Evolutionary conservation across 306 rosid genomes (phyloP), one percentile per base, ranked within the genome.

Genomic region (Dalbergia cultrata): DNA sequence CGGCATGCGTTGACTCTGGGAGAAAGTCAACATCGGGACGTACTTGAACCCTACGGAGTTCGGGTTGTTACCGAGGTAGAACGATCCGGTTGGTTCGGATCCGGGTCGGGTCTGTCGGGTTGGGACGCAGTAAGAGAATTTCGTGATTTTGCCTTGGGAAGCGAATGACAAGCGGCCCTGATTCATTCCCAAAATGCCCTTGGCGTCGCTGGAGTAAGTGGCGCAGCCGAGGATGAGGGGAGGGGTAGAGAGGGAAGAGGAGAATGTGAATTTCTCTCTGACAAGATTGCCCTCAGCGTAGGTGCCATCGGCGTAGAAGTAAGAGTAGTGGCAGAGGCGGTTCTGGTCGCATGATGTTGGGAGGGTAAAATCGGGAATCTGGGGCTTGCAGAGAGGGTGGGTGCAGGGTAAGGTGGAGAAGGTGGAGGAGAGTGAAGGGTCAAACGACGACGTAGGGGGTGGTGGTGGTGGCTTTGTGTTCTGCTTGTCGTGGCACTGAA

Each of bases 111-210:
- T 13, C 1, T n/a, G 41, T 0, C 90, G 75, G 5, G 82, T 0
- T 0, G 98, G 98, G 0, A 95, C 90, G 26, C 99, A 95, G 72
- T 95, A 95, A 0, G 98, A 93, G 87, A 95, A 95, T 50, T 91
- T 93, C 0, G 88, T 87, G 2, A 95, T 80, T 77, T 78, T 93
- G 0, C 97, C 91, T 13, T 95, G 97, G 13, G 94, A 89, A 8
- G 90, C 75, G n/a, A 95, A 95, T 0, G 99, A 95, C 3, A 93
- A 79, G 0, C 99, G 87, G 0, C 99, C 98, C 0, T 57, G 81
- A 0, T 95, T 95, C 92, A 95, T 95, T 58, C 99, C 99, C 87
- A 95, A 84, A 88, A 95, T 95, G 31, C 99, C 99, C 93, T 88
- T 70, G 63, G 78, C 57, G 9, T 95, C 98, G 52, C 80, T 81